phyloP scores from a whole-genome alignment of 495 filamentous ascomycete genomes.

The Penicillium maclennaniae region DNA sequence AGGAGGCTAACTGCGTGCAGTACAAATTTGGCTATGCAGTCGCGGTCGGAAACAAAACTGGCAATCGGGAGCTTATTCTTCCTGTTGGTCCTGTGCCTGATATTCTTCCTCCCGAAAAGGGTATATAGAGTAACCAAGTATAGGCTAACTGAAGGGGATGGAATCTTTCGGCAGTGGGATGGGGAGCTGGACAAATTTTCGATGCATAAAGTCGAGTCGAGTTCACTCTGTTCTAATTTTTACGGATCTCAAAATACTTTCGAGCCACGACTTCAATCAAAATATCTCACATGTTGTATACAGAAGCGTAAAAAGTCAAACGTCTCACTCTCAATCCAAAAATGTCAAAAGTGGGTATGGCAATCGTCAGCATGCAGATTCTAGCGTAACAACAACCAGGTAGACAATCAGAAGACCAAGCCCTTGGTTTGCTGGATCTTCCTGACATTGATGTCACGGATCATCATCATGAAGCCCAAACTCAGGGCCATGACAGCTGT shows the following conservation, averaged over 20 bases:
- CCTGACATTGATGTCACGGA: conserved; percentile 55
- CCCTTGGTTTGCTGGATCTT: conserved; percentile 42
- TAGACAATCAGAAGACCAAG: conserved; percentile 19
- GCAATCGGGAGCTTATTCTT: conserved; percentile 36
- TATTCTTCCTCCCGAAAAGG: conserved; percentile 36
- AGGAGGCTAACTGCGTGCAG: conserved; percentile 1
- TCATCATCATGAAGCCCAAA: conserved; percentile 43
- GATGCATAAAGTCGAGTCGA: too few species aligned
- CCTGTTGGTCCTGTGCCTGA: conserved; percentile 59
- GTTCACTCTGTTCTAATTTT: too few species aligned
- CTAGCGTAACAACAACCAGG: background rate
- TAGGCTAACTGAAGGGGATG: too few species aligned
- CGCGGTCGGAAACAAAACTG: conserved; percentile 19
- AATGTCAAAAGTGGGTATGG: background rate
- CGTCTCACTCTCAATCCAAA: background rate
- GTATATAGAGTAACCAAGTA: background rate
- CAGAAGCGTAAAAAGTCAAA: background rate
- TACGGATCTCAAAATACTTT: background rate
- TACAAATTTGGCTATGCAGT: conserved; percentile 40
- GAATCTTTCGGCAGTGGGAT: too few species aligned
- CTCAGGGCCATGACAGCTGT: conserved; percentile 46
- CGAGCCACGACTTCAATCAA: background rate
- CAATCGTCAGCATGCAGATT: background rate
- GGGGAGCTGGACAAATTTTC: too few species aligned
- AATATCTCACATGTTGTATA: background rate